Evolutionary conservation across 306 rosid species (phyloP).

Genomic region (Trifolium repens): DNA sequence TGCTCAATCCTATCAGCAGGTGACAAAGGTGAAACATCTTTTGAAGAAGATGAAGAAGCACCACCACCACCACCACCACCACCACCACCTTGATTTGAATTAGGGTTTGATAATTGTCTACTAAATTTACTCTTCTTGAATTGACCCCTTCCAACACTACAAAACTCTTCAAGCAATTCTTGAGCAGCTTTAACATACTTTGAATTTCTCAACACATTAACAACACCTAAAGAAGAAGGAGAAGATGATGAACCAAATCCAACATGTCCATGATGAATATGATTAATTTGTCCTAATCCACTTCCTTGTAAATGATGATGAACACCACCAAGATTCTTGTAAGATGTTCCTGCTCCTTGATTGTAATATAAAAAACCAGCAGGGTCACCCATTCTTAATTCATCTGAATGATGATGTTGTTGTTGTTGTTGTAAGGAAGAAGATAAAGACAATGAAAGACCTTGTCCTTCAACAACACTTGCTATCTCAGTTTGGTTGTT

Average conservation of each 20-base stretch:
- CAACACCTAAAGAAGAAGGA: slow-evolving; percentile 57
- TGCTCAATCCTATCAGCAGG: slow-evolving; percentile 86
- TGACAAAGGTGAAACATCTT: slow-evolving; percentile 69
- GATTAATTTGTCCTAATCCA: slow-evolving; percentile 36
- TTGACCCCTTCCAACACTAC: slow-evolving; percentile 88
- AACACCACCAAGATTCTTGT: slow-evolving; percentile 43
- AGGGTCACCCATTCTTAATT: slow-evolving; percentile 58
- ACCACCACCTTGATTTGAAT: slow-evolving; percentile 52
- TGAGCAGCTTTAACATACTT: slow-evolving; percentile 76
- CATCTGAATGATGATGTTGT: slow-evolving; percentile 72
- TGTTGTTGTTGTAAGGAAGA: slow-evolving; percentile 70
- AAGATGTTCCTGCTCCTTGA: slow-evolving; percentile 41
- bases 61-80: slow-evolving; percentile 40
- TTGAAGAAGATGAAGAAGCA: slow-evolving; percentile 64
- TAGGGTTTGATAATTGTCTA: slow-evolving; percentile 75
- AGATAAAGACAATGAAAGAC: slow-evolving; percentile 65
- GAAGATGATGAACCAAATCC: slow-evolving; percentile 55
- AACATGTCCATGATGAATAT: slow-evolving; percentile 49
- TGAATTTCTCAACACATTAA: slow-evolving; percentile 74
- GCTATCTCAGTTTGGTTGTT: slow-evolving; percentile 39
- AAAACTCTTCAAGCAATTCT: slow-evolving; percentile 79
- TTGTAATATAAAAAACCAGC: slow-evolving; percentile 51
- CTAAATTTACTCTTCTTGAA: slow-evolving; percentile 71
- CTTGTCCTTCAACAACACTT: slow-evolving; percentile 68
- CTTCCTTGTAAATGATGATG: slow-evolving; percentile 53